These are phyloP conservation scores for Mallotus japonicus DNA, from an alignment of 441 rosid genomes.

Conservation along the genomic window DNA sequence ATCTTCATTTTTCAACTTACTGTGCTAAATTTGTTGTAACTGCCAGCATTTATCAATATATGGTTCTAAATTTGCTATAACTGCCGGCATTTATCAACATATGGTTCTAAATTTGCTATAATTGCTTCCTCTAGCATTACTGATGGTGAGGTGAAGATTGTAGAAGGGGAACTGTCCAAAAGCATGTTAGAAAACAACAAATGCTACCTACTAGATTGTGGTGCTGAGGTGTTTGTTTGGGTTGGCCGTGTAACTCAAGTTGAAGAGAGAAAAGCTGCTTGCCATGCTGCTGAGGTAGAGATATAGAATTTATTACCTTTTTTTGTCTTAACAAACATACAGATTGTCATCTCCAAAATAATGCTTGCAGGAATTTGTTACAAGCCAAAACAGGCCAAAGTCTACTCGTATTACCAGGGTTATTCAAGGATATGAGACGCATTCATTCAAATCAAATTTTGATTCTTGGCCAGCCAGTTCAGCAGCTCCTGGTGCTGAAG, in stretches of 20 bases:
- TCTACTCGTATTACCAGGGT: constrained; percentile 76
- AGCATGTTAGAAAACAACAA: constrained; percentile 81
- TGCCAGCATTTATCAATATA: not conserved
- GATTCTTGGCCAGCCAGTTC: constrained; percentile 97
- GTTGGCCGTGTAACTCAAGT: constrained; percentile 95
- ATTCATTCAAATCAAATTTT: constrained; percentile 88
- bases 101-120: constrained; percentile 30
- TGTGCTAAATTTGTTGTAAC: constrained; percentile 30
- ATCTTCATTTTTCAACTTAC: constrained; percentile 6
- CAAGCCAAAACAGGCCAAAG: constrained; percentile 81
- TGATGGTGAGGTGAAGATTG: constrained; percentile 59
- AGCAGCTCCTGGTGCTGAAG: constrained; percentile 73
- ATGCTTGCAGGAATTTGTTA: constrained; percentile 68
- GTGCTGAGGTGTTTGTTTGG: constrained; percentile 90
- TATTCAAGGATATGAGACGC: constrained; percentile 94
- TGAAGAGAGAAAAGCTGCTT: constrained; percentile 92
- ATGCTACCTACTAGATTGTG: constrained; percentile 90
- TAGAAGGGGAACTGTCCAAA: constrained; percentile 88
- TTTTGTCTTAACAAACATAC: constrained; percentile 24
- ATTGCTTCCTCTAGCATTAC: constrained; percentile 47
- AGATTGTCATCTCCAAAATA: constrained; percentile 30
- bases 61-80: constrained; percentile 30
- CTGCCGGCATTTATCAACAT: not conserved
- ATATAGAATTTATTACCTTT: constrained; percentile 11
- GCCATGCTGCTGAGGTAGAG: constrained; percentile 82